These are phyloP conservation scores for Brassica hybrid DNA, from an alignment of 441 rosid genomes.

Conservation along the genomic window DNA sequence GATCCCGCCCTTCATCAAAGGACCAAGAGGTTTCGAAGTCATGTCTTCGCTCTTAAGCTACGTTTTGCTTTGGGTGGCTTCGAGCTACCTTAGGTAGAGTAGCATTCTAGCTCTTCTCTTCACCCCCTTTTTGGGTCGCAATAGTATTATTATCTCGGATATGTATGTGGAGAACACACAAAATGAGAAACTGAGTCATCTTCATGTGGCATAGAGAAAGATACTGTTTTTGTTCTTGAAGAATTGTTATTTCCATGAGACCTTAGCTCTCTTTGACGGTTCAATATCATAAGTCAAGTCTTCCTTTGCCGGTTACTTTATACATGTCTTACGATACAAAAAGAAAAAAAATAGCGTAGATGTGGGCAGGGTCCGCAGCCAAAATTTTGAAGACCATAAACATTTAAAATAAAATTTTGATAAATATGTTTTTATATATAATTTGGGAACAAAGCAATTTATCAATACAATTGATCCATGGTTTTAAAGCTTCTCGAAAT, in stretches of 20 bases:
- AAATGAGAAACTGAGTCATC: neutral
- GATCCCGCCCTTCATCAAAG: slow-evolving; percentile 84
- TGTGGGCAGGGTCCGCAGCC: neutral
- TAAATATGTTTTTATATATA: too few relatives aligned
- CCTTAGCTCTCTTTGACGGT: neutral
- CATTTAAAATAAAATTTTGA: neutral
- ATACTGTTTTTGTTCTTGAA: neutral
- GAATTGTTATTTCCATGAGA: neutral
- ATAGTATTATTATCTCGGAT: neutral
- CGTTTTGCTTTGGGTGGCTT: slow-evolving; percentile 82
- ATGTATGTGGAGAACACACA: neutral
- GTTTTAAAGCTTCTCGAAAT: too few relatives aligned
- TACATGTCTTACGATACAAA: neutral
- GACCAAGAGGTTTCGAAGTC: slow-evolving; percentile 86
- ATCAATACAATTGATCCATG: too few relatives aligned
- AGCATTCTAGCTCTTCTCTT: slow-evolving; percentile 34
- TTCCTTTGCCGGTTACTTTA: neutral
- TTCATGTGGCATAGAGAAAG: neutral
- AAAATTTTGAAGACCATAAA: neutral
- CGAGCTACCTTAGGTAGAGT: slow-evolving; percentile 83
- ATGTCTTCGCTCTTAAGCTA: slow-evolving; percentile 84
- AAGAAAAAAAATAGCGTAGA: neutral
- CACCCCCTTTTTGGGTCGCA: neutral
- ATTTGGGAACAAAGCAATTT: neutral
- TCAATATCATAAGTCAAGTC: neutral